Base-by-base conservation (phyloP, 768 basidiomycete genomes). In the Russula ochroleuca region DNA sequence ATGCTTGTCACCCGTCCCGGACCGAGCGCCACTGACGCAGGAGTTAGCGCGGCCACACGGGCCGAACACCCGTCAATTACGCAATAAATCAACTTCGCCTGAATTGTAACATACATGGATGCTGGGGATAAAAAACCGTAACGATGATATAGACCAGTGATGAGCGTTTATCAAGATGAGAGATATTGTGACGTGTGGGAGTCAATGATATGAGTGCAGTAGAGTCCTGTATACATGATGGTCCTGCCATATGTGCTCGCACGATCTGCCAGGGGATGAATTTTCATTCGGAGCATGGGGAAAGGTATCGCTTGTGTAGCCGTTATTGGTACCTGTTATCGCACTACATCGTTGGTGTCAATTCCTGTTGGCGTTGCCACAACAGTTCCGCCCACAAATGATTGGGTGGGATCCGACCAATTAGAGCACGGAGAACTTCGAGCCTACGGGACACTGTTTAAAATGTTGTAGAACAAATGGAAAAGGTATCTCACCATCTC, bases 351-450 rank as follows among this genome's bases (percentile, higher is more conserved):
- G 17, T 51, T 47, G 62, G 72, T 15, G 54, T 59, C 15, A 73
- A 65, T 63, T 84, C 81, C 63, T 83, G 76, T 69, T 92, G 90
- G 52, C 86, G 82, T 72, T 93, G 88, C 90, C 91, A 92, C 45
- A 93, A 74, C 43, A 96, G 78, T 76, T 96, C 94, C 3, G 88
- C 94, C 94, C 94, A 97, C 14, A 97, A 77, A 2, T 92, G 92
- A 73, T 95, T 92, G 2, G 91, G 89, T 10, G 94, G 94, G 68
- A 97, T 94, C 62, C 85, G 87, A 9, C 93, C 93, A 64, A 96
- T 85, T 41, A 96, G 79, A 0, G 92, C 90, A 55, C 83, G 82
- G 13, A 97, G 79, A 8, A 95, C 87, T 68, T 91, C 85, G 66
- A 97, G 78, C 94, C 94, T 97, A 71, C 6, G 17, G 31, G 43